Conservation (phyloP, 345 rosid genomes). For the Eucalyptus caleyi region DNA sequence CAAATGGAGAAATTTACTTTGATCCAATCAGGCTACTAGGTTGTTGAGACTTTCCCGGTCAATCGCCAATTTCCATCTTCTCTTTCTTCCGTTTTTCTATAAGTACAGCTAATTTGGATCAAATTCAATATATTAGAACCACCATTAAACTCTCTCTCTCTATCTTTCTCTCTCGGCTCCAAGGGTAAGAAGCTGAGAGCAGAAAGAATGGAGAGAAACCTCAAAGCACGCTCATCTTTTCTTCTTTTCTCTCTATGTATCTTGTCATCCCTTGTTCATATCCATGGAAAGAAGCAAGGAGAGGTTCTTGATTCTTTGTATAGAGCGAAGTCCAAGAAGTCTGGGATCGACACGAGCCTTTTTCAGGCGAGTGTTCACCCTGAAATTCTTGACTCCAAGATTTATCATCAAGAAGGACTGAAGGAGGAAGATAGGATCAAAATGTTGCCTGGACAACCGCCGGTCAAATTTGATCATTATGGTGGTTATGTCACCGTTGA, state of each 20-base stretch:
- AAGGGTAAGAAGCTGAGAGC: neutral
- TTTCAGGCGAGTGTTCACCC: neutral
- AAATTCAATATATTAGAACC: neutral
- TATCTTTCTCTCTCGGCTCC: neutral
- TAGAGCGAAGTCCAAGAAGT: conserved; percentile 5
- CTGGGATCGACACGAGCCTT: conserved; percentile 2
- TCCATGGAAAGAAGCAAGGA: conserved; percentile 3
- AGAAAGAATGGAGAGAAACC: neutral
- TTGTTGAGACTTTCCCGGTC: neutral
- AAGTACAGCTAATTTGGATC: neutral
- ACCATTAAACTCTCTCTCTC: neutral
- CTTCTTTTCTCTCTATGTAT: neutral
- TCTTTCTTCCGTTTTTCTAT: neutral
- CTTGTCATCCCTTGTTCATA: neutral
- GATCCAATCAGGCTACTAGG: neutral
- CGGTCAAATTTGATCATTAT: neutral
- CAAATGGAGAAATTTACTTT: neutral
- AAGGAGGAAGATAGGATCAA: conserved; percentile 31
- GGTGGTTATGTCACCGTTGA: neutral
- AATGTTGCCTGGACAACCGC: conserved; percentile 1
- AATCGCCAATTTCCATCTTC: neutral
- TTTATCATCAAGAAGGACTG: conserved; percentile 12
- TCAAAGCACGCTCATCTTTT: neutral
- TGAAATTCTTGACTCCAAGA: neutral
- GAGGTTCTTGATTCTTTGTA: conserved; percentile 9